phyloP scores from a whole-genome alignment of 805 yeast genomes.

The Clavispora phyllophila region DNA sequence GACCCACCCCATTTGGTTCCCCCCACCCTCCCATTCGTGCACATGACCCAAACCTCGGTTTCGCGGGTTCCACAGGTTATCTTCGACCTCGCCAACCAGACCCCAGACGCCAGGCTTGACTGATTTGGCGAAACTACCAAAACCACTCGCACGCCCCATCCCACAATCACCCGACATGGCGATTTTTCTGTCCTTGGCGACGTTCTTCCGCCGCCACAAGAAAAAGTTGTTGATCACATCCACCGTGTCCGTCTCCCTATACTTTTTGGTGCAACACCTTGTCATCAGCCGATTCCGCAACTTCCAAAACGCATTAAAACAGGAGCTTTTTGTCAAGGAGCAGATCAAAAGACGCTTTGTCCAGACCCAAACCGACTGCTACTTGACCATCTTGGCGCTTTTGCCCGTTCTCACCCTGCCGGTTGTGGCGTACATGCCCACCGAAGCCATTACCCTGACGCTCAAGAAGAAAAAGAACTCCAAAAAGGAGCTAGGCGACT shows the following conservation, averaged over 20 bases:
- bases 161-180: constrained; percentile 21
- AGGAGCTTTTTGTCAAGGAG: constrained; percentile 39
- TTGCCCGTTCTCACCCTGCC: constrained; percentile 71
- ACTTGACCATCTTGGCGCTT: constrained; percentile 76
- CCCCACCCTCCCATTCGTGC: not conserved
- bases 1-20: no score
- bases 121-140: not conserved
- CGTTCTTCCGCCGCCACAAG: constrained; percentile 38
- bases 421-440: constrained; percentile 56
- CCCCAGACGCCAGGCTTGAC: not conserved
- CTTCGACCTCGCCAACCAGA: not conserved
- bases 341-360: constrained; percentile 74
- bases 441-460: constrained; percentile 67
- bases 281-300: constrained; percentile 33
- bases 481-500: constrained; percentile 33
- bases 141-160: not conserved
- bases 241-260: constrained; percentile 29
- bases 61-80: constrained; percentile 1
- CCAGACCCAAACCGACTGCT: constrained; percentile 89
- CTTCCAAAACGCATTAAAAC: constrained; percentile 36
- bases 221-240: constrained; percentile 31
- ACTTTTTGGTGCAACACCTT: constrained; percentile 34
- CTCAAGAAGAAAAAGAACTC: constrained; percentile 53
- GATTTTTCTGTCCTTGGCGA: constrained; percentile 34
- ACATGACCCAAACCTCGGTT: constrained; percentile 6